Base-by-base conservation (phyloP, 371 early-diverging fungal genomes). In the Mortierella sp. region DNA sequence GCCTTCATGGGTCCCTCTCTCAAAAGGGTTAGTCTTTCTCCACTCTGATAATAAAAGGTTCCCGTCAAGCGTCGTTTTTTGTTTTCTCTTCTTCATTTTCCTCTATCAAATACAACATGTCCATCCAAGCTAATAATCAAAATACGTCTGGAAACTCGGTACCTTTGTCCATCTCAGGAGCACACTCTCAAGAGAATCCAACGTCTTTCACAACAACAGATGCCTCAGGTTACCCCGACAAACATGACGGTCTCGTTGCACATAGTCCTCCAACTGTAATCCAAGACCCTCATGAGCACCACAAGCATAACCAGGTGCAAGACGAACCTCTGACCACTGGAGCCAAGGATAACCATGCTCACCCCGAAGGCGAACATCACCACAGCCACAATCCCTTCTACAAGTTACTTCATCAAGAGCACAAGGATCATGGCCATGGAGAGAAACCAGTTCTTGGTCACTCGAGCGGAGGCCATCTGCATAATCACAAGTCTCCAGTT, bases 171-270 rank as follows among this genome's bases (percentile, higher is more conserved):
- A 42, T 13, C n/a, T 23, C 60, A 15, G 42, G 43, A 40, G 43
- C 5, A 12, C 57, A 31, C 17, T 15, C 57, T 7, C 53, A 28
- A 26, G 28, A 22, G 53, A 53, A 53, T 13, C 22, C 61, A 0
- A 23, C 55, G 5, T n/a, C 35, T 13, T 69, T 64, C 37, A 58
- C 71, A 17, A 76, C 77, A 10, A 68, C 68, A 15, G 77, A 77
- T 42, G 77, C 72, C 3, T 76, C 72, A 1, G 77, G 77, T 0
- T 76, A 76, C 29, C 77, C 72, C 1, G 71, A 71, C 61, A 71
- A 64, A n/a, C 63, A 42, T 3, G 72, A 71, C 23, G 76, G 77
- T 9, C 64, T 76, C n/a, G n/a, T 63, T 8, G 72, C 77, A 2
- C 56, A 55, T 23, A 64, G 42, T 13, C 29, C 61, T 0, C 58